Evolutionary conservation across 2,329 filamentous ascomycete species (phyloP).

Genomic region (Hypoxylon sp.): DNA sequence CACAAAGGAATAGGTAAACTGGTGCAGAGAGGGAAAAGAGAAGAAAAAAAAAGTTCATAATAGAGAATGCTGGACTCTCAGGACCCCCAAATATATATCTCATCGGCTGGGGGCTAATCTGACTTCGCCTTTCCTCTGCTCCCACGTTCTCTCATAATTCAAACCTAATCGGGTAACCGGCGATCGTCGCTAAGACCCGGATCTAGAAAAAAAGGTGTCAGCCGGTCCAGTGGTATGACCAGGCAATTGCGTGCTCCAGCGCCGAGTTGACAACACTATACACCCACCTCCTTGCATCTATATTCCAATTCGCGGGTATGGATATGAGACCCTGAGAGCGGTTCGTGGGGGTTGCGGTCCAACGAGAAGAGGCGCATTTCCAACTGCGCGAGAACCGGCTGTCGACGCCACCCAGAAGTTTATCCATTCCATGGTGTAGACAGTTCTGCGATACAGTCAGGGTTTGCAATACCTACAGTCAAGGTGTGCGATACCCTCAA

Average conservation of each 20-base stretch:
- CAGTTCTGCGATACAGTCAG: slow-evolving; percentile 6
- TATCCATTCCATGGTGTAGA: slow-evolving; percentile 17
- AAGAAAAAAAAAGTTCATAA: slow-evolving; percentile 31
- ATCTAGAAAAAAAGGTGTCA: slow-evolving; percentile 23
- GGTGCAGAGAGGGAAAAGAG: slow-evolving; percentile 29
- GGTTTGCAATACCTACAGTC: slow-evolving; percentile 14
- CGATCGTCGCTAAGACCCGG: slow-evolving; percentile 28
- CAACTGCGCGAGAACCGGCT: slow-evolving; percentile 16
- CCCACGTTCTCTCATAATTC: slow-evolving; percentile 10
- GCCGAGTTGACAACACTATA: slow-evolving; percentile 39
- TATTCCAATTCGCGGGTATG: slow-evolving; percentile 44
- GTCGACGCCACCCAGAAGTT: slow-evolving; percentile 23
- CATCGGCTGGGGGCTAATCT: slow-evolving; percentile 12
- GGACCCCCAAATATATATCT: slow-evolving; percentile 32
- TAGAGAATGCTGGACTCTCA: slow-evolving; percentile 6
- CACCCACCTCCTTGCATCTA: slow-evolving; percentile 31
- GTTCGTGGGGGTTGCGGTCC: slow-evolving; percentile 36
- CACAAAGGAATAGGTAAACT: slow-evolving; percentile 32
- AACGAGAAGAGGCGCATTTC: slow-evolving; percentile 32
- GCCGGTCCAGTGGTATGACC: slow-evolving; percentile 40
- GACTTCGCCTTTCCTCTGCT: slow-evolving; percentile 20
- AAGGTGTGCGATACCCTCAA: no score
- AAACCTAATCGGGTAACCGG: slow-evolving; percentile 34
- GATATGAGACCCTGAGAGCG: slow-evolving; percentile 43
- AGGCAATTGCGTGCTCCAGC: slow-evolving; percentile 49